These are phyloP conservation scores for Cyphellophora europaea DNA, from an alignment of 2,329 filamentous ascomycete species.

Conservation along the genomic window DNA sequence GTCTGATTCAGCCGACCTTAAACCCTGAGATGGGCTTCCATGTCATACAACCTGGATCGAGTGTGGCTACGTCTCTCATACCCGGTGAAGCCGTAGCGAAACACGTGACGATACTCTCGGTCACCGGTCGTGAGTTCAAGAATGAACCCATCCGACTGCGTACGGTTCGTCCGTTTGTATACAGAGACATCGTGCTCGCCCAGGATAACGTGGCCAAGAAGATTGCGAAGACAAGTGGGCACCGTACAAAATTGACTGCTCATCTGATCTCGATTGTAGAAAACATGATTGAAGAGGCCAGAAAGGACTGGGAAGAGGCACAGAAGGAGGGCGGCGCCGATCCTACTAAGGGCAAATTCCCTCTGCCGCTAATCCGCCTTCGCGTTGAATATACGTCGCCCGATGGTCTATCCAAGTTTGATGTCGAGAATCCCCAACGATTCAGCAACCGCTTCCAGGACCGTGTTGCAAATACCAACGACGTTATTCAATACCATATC, in stretches of 20 bases:
- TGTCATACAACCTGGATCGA: conserved; percentile 96
- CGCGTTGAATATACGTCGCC: conserved; percentile 84
- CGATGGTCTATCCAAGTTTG: conserved; percentile 67
- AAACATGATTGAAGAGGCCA: conserved; percentile 78
- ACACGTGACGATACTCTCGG: conserved; percentile 74
- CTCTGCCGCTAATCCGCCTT: conserved; percentile 75
- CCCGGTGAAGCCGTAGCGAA: conserved; percentile 86
- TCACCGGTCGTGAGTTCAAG: conserved; percentile 75
- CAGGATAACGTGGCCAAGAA: conserved; percentile 68
- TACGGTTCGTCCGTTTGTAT: conserved; percentile 83
- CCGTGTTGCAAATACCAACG: conserved; percentile 87
- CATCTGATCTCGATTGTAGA: conserved; percentile 71
- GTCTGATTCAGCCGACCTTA: conserved; percentile 69
- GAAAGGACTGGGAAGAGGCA: conserved; percentile 67
- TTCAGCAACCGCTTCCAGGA: conserved; percentile 88
- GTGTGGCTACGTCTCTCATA: conserved; percentile 84
- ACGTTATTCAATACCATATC: conserved; percentile 85
- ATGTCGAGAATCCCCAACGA: conserved; percentile 89
- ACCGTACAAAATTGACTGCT: conserved; percentile 68
- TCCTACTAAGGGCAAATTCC: conserved; percentile 35
- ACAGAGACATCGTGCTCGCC: conserved; percentile 67
- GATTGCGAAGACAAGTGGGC: conserved; percentile 72
- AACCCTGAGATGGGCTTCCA: conserved; percentile 87
- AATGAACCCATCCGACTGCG: conserved; percentile 75
- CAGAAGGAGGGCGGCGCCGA: conserved; percentile 39